Evolutionary conservation across 2,329 filamentous ascomycete genomes (phyloP).

Genomic region (Exserohilum turcica): DNA sequence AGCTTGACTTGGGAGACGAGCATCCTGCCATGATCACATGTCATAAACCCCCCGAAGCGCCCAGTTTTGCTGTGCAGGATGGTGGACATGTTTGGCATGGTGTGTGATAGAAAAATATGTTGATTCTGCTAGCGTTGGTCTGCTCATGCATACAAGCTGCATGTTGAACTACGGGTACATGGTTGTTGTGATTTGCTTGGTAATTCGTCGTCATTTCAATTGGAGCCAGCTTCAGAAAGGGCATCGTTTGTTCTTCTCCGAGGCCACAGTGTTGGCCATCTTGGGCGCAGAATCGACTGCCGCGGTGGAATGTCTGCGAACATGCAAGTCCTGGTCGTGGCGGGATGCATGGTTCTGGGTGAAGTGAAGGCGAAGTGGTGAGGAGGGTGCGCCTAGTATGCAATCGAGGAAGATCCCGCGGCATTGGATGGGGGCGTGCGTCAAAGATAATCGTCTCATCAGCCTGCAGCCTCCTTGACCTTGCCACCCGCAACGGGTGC

Average conservation of each 20-base stretch:
- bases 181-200: not conserved
- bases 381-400: not conserved
- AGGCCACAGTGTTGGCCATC: not conserved
- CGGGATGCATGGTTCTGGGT: not conserved
- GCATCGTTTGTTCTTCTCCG: not conserved
- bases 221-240: no score
- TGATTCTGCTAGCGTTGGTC: not conserved
- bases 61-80: not conserved
- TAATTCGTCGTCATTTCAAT: not conserved
- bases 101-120: not conserved
- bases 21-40: no score
- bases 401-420: not conserved
- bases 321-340: not conserved
- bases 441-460: conserved; percentile 17
- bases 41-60: no score
- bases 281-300: not conserved
- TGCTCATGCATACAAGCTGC: not conserved
- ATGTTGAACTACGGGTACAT: no score
- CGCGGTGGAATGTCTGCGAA: not conserved
- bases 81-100: not conserved
- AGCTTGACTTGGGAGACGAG: no score
- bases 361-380: not conserved
- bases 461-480: conserved; percentile 78
- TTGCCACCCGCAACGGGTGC: conserved; percentile 70
- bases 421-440: not conserved